phyloP scores from a whole-genome alignment of 257 asterid genomes.

The Solanum microdontum region DNA sequence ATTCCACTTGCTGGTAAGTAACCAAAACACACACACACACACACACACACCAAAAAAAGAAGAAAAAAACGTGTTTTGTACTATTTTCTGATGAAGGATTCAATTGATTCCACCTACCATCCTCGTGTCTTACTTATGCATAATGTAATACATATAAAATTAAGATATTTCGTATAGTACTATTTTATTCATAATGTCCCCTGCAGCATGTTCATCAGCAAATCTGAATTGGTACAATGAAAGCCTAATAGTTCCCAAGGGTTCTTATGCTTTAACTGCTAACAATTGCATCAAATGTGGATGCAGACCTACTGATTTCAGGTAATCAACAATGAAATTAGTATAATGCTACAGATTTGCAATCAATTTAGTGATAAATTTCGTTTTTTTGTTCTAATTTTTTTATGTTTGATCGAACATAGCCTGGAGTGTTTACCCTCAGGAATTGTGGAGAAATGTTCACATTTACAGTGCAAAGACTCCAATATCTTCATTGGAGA shows the following conservation, averaged over 20 bases:
- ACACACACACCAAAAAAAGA: background rate
- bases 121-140: background rate
- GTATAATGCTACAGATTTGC: background rate
- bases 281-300: conserved; percentile 9
- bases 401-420: background rate
- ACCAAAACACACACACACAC: background rate
- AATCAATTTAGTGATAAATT: background rate
- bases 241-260: conserved; percentile 10
- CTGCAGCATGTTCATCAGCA: conserved; percentile 13
- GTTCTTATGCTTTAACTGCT: conserved; percentile 8
- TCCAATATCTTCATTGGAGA: conserved; percentile 9
- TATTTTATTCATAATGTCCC: background rate
- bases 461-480: conserved; percentile 11
- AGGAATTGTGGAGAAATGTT: background rate
- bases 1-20: conserved; percentile 10
- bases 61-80: background rate
- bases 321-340: background rate
- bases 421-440: conserved; percentile 7
- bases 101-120: background rate
- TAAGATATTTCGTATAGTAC: background rate
- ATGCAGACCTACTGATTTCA: background rate
- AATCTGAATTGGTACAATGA: conserved; percentile 12
- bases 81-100: background rate
- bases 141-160: background rate
- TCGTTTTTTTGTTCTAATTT: background rate